Evolutionary conservation across 495 filamentous ascomycete genomes (phyloP).

Genomic region (Aspergillus egyptiacus): DNA sequence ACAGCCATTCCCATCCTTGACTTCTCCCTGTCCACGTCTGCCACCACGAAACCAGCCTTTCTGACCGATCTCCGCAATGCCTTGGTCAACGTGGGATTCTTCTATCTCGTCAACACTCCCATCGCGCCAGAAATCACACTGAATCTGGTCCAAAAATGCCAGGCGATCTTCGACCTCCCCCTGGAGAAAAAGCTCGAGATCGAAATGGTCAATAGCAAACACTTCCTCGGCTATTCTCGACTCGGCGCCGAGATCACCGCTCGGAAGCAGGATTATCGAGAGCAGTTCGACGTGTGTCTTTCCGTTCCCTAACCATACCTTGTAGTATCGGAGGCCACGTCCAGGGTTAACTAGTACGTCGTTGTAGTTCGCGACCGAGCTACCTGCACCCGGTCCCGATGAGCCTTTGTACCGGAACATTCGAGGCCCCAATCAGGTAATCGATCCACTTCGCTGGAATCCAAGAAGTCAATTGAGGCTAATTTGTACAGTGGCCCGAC

Average conservation of each 20-base stretch:
- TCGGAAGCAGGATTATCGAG: constrained; percentile 47
- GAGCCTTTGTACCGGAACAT: constrained; percentile 76
- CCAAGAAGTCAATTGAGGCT: background rate
- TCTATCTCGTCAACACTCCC: constrained; percentile 84
- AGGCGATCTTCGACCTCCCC: constrained; percentile 76
- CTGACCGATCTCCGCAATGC: constrained; percentile 67
- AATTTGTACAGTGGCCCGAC: constrained; percentile 65
- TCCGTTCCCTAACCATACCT: background rate
- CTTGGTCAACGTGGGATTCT: constrained; percentile 84
- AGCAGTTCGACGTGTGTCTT: constrained; percentile 83
- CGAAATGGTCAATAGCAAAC: constrained; percentile 81
- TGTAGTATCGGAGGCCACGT: background rate
- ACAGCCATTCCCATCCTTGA: constrained; percentile 76
- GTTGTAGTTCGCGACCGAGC: constrained; percentile 50
- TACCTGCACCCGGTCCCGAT: constrained; percentile 54
- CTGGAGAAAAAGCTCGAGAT: constrained; percentile 76
- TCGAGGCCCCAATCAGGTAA: constrained; percentile 63
- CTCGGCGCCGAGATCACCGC: constrained; percentile 46
- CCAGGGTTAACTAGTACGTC: background rate
- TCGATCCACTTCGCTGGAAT: background rate
- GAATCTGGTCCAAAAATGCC: constrained; percentile 62
- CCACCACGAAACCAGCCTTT: constrained; percentile 69
- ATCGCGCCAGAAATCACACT: constrained; percentile 60
- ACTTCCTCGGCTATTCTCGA: constrained; percentile 49
- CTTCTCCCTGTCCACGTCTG: constrained; percentile 55